A percentile compares a stretch with the other conserved stretches of the same genome.
Conservation (phyloP, 2,329 filamentous ascomycete species). For the Purpureocillium takamizusanense region DNA sequence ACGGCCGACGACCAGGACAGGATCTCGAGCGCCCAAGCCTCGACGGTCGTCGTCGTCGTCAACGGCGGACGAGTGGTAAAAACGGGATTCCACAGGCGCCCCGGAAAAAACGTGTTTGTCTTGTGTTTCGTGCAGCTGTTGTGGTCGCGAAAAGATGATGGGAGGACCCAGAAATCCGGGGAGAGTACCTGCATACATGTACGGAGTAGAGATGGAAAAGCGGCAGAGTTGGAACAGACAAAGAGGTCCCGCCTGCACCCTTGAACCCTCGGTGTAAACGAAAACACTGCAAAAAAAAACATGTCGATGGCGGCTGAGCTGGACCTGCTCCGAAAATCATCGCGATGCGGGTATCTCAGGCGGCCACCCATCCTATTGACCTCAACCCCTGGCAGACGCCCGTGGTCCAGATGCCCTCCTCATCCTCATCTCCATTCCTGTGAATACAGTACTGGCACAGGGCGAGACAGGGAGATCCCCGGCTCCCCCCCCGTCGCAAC, state of each 20-base stretch:
- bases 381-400: neutral
- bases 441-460: neutral
- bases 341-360: neutral
- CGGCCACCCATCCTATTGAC: no score
- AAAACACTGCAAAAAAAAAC: neutral
- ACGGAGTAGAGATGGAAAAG: neutral
- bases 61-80: no score
- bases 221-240: no score
- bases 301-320: neutral
- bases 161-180: neutral
- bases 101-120: no score
- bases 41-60: no score
- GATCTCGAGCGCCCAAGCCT: no score
- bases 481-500: no score
- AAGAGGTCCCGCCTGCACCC: no score
- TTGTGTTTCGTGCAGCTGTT: neutral
- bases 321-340: neutral
- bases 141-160: neutral
- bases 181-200: neutral
- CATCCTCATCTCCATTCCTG: conserved; percentile 1
- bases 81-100: no score
- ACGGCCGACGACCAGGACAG: no score
- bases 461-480: neutral
- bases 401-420: neutral
- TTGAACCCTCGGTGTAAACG: neutral